These are phyloP conservation scores for Agarophyton chilense DNA, from an alignment of 23 red algal species.

Conservation along the genomic window DNA sequence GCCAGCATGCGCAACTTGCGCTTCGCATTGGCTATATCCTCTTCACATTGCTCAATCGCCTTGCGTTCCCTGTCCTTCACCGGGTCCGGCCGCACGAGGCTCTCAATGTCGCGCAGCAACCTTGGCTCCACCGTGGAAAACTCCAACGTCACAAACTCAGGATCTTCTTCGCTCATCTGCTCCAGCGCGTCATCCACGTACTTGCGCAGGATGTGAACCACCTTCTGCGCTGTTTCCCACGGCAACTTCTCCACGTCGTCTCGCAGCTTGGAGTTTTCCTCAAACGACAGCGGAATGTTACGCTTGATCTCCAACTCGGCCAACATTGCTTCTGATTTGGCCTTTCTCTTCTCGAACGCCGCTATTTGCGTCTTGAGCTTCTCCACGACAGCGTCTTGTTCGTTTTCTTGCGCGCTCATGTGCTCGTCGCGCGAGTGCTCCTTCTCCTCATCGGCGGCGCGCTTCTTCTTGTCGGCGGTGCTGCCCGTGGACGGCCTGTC, in stretches of 20 bases:
- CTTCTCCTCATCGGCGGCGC: neutral
- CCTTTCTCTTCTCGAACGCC: slow-evolving; percentile 20
- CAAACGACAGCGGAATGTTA: slow-evolving; percentile 38
- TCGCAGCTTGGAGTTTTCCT: slow-evolving; percentile 53
- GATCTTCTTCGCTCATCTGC: slow-evolving; percentile 46
- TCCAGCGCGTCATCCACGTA: slow-evolving; percentile 58
- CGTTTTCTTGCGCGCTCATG: slow-evolving; percentile 20
- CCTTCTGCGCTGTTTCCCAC: slow-evolving; percentile 48
- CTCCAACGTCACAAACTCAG: slow-evolving; percentile 55
- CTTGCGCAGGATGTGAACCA: slow-evolving; percentile 61
- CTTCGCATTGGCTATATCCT: slow-evolving; percentile 31
- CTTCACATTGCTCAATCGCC: slow-evolving; percentile 21
- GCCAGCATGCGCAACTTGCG: slow-evolving; percentile 29
- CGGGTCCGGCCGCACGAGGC: slow-evolving; percentile 46
- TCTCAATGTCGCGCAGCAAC: slow-evolving; percentile 58
- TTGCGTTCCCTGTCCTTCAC: slow-evolving; percentile 8
- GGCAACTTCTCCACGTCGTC: slow-evolving; percentile 56
- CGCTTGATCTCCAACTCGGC: slow-evolving; percentile 45
- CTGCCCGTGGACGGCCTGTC: neutral
- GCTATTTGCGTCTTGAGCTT: slow-evolving; percentile 16
- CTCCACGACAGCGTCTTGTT: neutral
- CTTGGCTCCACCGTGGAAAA: slow-evolving; percentile 59
- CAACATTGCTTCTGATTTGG: slow-evolving; percentile 6
- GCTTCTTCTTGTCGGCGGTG: slow-evolving; percentile 16
- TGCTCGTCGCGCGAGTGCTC: slow-evolving; percentile 21